Evolutionary conservation across 2,329 filamentous ascomycete species (phyloP).

Genomic region (Venturia carpophila): DNA sequence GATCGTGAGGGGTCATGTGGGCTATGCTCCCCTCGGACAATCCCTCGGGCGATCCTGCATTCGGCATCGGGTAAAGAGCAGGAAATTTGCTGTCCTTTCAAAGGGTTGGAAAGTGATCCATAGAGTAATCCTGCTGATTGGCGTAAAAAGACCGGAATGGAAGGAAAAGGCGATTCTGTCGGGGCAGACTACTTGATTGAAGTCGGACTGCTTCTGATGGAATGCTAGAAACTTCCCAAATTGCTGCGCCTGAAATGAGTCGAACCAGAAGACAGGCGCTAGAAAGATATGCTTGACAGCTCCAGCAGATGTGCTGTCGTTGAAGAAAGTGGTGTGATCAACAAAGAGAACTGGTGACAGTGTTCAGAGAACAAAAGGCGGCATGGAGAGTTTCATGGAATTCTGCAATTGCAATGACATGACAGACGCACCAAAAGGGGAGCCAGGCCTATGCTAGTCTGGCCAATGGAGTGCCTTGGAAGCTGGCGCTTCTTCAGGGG

Average conservation of each 20-base stretch:
- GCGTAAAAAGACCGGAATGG: neutral
- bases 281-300: neutral
- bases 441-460: neutral
- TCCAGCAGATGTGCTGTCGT: neutral
- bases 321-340: neutral
- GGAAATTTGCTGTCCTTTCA: neutral
- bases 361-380: neutral
- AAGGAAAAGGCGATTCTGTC: neutral
- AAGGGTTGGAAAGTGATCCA: neutral
- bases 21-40: neutral
- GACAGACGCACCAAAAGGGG: neutral
- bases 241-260: neutral
- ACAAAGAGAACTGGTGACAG: neutral
- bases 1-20: neutral
- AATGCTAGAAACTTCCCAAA: neutral
- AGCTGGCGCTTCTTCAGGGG: conserved; percentile 1
- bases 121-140: neutral
- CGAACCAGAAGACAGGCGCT: neutral
- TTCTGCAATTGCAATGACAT: conserved; percentile 9
- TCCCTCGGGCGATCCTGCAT: neutral
- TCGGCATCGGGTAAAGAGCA: neutral
- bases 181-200: neutral
- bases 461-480: neutral
- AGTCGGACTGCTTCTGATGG: neutral
- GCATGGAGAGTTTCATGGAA: neutral